Conservation (phyloP, 768 basidiomycete genomes). For the Fistulinella prunicolor region DNA sequence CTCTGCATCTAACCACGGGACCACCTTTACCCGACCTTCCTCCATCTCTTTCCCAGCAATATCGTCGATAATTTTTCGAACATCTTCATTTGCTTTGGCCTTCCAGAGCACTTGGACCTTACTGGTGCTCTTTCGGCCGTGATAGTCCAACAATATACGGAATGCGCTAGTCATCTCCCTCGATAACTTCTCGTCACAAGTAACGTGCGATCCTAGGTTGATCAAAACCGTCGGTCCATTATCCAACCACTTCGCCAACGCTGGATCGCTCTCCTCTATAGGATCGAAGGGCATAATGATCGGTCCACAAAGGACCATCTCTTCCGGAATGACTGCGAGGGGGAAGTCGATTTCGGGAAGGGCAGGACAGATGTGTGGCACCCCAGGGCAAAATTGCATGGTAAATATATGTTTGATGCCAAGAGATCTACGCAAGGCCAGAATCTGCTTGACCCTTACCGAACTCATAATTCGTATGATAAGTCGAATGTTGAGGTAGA, state of each 20-base stretch:
- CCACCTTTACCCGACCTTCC: not conserved
- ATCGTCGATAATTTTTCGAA: not conserved
- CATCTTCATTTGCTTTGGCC: not conserved
- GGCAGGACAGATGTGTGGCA: not conserved
- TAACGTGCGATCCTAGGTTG: not conserved
- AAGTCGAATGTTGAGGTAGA: not conserved
- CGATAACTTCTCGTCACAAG: not conserved
- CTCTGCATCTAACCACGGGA: not conserved
- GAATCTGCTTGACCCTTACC: not conserved
- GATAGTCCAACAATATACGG: not conserved
- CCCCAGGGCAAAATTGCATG: not conserved
- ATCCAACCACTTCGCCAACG: not conserved
- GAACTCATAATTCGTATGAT: not conserved
- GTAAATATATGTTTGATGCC: not conserved
- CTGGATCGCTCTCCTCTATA: not conserved
- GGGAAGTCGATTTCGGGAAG: not conserved
- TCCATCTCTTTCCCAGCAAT: not conserved
- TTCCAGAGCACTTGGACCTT: not conserved
- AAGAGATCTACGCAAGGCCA: not conserved
- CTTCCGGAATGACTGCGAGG: not conserved
- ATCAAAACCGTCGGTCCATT: not conserved
- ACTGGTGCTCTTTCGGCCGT: not conserved
- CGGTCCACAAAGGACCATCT: not conserved
- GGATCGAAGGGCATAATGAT: not conserved
- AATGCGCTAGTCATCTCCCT: not conserved